Base-by-base conservation (phyloP, 371 early-diverging fungal species). In the Catenaria anguillulae region DNA sequence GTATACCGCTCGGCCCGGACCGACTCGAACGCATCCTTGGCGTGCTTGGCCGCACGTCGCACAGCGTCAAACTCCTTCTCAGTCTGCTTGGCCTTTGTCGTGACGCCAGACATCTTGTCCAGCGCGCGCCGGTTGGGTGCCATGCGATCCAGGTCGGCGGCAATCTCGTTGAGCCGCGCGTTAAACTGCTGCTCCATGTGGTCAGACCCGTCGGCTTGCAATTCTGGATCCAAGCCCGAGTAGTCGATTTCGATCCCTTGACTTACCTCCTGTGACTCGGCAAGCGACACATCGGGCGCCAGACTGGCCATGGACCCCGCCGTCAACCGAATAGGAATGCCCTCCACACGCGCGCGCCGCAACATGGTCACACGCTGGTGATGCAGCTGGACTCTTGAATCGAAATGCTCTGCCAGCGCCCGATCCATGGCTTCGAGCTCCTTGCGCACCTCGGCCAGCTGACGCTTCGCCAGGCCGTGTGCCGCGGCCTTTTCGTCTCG, bases 121-220 rank as follows among this genome's bases (percentile, higher is more conserved):
- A 84, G 76, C 0, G 91, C 91, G 54, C 89, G 84, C 66, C 92
- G 75, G 66, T 92, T 93, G 4, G 95, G 97, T 5, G 89, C 88
- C 71, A 94, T 75, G 54, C 81, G 76, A 33, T 93, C 93, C 63
- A 95, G 85, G 52, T 93, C 89, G 0, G 72, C 72, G 0, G 77
- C 60, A 13, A 88, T 68, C 13, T 73, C 74, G 63, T 81, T 76
- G 33, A 93, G 73, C 26, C 79, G 72, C 12, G 87, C 85, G 60
- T 79, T 72, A 64, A 87, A 89, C 56, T 86, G 77, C 31, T 77
- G 73, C 55, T 88, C 88, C 29, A 84, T 68, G 6, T 72, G 75
- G 23, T 72, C 69, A 42, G 72, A 67, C 54, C 62, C 60, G 33
- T 23, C 33, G 24, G 37, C 60, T 13, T 42, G 40, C 23, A 21